These are phyloP conservation scores for Fusarium sp. DNA, from an alignment of 2,329 filamentous ascomycete genomes.

Conservation along the genomic window DNA sequence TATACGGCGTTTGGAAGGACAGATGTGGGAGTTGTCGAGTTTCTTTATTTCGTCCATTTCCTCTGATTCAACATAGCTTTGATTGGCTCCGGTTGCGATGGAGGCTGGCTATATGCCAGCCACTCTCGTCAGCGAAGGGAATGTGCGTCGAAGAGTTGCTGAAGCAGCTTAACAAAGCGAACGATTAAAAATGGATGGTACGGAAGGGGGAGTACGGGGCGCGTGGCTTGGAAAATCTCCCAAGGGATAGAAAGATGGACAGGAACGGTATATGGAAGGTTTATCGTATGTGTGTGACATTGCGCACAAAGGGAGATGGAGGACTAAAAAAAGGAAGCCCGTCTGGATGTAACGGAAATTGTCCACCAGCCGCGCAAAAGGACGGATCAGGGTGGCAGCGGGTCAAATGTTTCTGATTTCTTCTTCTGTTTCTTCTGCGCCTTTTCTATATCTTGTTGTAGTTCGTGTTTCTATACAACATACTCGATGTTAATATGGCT, in stretches of 20 bases:
- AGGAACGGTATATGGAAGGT: constrained; percentile 38
- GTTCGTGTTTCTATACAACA: constrained; percentile 36
- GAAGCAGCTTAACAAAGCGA: constrained; percentile 13
- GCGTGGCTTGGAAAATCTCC: constrained; percentile 50
- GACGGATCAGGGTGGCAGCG: constrained; percentile 26
- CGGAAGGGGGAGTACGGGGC: constrained; percentile 24
- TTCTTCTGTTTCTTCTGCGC: constrained; percentile 36
- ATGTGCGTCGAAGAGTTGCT: constrained; percentile 9
- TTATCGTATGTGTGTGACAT: constrained; percentile 29
- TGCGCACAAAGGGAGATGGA: constrained; percentile 19
- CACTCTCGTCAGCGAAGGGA: not conserved
- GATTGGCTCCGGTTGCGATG: constrained; percentile 11
- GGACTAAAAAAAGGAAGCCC: constrained; percentile 25
- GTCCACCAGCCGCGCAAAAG: constrained; percentile 38
- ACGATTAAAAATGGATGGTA: constrained; percentile 20
- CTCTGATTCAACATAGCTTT: constrained; percentile 30
- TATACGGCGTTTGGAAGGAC: constrained; percentile 54
- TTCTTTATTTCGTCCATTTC: constrained; percentile 36
- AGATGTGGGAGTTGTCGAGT: constrained; percentile 51
- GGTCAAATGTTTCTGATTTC: constrained; percentile 40
- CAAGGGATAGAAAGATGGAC: constrained; percentile 46
- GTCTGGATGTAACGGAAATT: constrained; percentile 46
- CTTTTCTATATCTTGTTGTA: constrained; percentile 49
- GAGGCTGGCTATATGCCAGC: constrained; percentile 8
- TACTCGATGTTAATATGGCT: constrained; percentile 12